phyloP scores from a whole-genome alignment of 495 filamentous ascomycete genomes.

The Xylaria sp. region DNA sequence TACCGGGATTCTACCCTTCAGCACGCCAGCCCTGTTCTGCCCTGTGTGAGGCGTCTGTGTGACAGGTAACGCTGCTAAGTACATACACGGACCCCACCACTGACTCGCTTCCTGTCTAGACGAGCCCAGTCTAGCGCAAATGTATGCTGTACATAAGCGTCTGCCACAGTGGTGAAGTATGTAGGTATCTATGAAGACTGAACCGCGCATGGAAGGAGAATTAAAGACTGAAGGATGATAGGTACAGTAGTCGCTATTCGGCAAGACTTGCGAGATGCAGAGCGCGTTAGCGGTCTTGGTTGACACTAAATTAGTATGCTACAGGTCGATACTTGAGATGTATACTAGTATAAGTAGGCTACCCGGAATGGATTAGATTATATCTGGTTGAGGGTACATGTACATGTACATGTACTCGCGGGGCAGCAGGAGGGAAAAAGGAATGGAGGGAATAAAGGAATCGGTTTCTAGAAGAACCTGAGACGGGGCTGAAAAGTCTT shows the following conservation, averaged over 20 bases:
- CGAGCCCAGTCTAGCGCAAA: no score
- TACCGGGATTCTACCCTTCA: not conserved
- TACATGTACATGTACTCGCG: not conserved
- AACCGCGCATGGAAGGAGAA: no score
- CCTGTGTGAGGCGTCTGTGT: constrained; percentile 3
- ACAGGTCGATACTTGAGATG: no score
- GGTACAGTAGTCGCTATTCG: not conserved
- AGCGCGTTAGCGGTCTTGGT: no score
- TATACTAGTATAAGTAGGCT: no score
- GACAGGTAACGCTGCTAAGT: constrained; percentile 10
- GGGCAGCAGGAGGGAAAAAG: not conserved
- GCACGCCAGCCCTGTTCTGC: constrained; percentile 9
- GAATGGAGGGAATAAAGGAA: not conserved
- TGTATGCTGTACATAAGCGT: not conserved
- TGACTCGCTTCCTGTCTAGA: no score
- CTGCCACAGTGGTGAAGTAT: no score
- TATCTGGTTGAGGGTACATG: no score
- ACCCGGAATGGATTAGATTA: no score
- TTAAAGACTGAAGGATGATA: not conserved
- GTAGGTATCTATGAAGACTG: no score
- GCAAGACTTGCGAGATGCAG: not conserved
- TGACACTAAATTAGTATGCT: not conserved
- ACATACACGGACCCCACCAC: no score
- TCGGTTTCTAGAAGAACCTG: constrained; percentile 16
- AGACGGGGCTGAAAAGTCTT: not conserved